Base-by-base conservation (phyloP, 306 rosid genomes). In the Sicyos baderoa region DNA sequence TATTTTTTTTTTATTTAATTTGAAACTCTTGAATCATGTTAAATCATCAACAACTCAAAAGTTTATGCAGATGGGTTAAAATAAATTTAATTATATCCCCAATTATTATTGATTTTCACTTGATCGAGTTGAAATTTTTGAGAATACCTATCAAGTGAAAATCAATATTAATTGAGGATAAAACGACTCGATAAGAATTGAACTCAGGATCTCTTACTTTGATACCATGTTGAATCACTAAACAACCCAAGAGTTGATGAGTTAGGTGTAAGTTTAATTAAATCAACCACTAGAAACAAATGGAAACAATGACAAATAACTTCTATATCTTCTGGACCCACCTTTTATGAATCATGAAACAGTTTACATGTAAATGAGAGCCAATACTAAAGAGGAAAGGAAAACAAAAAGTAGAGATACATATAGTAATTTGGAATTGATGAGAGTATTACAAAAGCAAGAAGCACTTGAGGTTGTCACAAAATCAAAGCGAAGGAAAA, bases 401-500 rank as follows among this genome's bases (percentile, higher is more conserved):
- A 7, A n/a, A 61, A 61, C 9, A 49, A 18, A n/a, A 63, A 42
- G n/a, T 7, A 37, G 7, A 40, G 47, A 63, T 40, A 10, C 52
- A 63, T 4, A 42, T 45, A 63, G 5, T 37, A 63, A 63, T 58
- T 63, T 19, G 17, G 17, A 42, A 22, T 63, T 63, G 70, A 63
- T 63, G 70, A 63, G 29, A 18, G 32, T 42, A 63, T 10, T 18
- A 63, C 16, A 63, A 63, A 63, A 63, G 52, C 51, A 63, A 40
- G 47, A 47, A 40, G 68, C 47, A 59, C 16, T 62, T 62, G 12
- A 47, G 50, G 16, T 62, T 62, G 50, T 62, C 68, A 62, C 25
- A 40, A 50, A 62, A 61, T 63, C 70, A 42, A 63, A 42, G 48
- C 52, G 42, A 62, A 59, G 29, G 69, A 63, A 35, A 63, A 63